Evolutionary conservation across 768 basidiomycete species (phyloP), one percentile per base, ranked within the genome.

Genomic region (Candolleomyces efflorescens): DNA sequence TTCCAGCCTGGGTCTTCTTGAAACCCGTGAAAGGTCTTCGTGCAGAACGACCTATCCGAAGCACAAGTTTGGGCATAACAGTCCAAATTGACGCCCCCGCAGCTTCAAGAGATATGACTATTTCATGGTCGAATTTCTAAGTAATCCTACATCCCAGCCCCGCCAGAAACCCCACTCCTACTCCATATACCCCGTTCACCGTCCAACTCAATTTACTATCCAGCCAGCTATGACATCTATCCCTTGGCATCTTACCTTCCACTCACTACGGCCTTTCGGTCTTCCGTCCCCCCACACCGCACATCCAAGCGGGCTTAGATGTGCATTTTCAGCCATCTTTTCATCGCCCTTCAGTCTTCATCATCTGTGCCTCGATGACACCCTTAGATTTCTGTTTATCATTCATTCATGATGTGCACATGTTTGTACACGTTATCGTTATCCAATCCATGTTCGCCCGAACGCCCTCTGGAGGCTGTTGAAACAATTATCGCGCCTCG

Each of bases 1-100:
- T 90, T 3, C 90, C 90, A 11, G 82, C 86, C 5, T 92, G 89
- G 88, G 85, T 82, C 66, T 90, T 92, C 77, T 55, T 83, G 61
- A 84, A 83, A 64, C 80, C 85, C 36, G 76, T 80, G 48, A 79
- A 82, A 59, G 86, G 85, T 3, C 73, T 86, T 55, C 70, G 76
- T 39, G 78, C 82, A 3, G 82, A 84, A 62, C 78, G 90, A 20
- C 89, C 90, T 1, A 72, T 87, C 63, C 81, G 90, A 27, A 82
- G 74, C 51, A 68, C 75, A 44, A 87, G 85, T 66, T 68, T 88
- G n/a, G 86, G 85, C 11, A 80, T 87, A 59, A 84, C 80, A 7
- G 78, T 89, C 44, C 74, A 82, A 61, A 62, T 82, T 60, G 79
- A 81, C 32, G 73, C 67, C 5, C 71, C 75, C 3, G 63, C 64